Evolutionary conservation across 2,329 filamentous ascomycete genomes (phyloP), one percentile per base, ranked within the genome.

Genomic region (Elsinoe australis): DNA sequence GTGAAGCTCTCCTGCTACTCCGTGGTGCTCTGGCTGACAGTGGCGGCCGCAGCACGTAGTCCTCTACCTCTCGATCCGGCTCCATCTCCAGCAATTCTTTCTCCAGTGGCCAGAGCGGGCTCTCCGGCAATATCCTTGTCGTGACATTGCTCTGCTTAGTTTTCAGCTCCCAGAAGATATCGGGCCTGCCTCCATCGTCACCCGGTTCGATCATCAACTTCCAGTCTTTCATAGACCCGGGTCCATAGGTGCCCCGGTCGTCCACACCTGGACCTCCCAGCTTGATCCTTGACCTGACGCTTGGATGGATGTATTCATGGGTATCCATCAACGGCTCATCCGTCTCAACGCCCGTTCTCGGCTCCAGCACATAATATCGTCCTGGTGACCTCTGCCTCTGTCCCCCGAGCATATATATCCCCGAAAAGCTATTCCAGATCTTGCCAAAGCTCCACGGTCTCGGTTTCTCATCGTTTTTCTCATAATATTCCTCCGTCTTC

Each of bases 261-360:
- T 66, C 57, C 33, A 67, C 53, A 3, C 71, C 71, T 1, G 71
- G 71, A 3, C 72, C 72, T 51, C 63, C 56, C 4, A 73, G 64
- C 9, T 65, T 65, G 35, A 68, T 54, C 10, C 72, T 65, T 0
- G 69, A 62, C 15, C 72, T 67, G 4, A 70, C 72, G 3, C 63
- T 70, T 4, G 72, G 66, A 55, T 75, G 72, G 22, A 75, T 69
- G 55, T 74, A 75, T 58, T 75, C 72, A 53, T 71, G 66, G 18
- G 72, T 75, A 17, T 73, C 63, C 24, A 64, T 60, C 24, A 75
- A 63, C 1, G 69, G 68, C 1, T 68, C 63, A 15, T 65, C 56
- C 4, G 70, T 74, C 26, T 61, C 47, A 17, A 61, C 60, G 32
- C 69, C 67, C 10, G 64, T 68, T 24, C 59, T 54, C 3, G 71